Evolutionary conservation across 2,329 filamentous ascomycete species (phyloP), one percentile per base, ranked within the genome.

Genomic region (Alternaria incomplexa): DNA sequence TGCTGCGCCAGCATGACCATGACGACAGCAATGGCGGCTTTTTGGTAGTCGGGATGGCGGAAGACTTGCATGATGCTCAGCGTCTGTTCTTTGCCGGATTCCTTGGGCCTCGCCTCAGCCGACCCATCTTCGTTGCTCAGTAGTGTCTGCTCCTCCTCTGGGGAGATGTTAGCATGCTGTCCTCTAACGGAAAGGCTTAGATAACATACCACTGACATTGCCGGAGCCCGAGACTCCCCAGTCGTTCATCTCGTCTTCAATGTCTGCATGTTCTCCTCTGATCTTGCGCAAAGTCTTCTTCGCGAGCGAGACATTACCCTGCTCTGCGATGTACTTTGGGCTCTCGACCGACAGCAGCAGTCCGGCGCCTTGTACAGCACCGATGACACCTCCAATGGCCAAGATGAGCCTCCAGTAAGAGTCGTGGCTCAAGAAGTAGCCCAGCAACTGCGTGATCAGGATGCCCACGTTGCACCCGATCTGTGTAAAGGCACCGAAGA

Each of bases 381-480:
- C 93, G 32, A 97, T 85, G 6, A 87, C 77, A 22, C 90, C 89
- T 13, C 92, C 94, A 4, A 89, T 84, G 0, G 86, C 92, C 22
- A 99, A 83, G 52, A 98, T 94, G 79, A 92, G 86, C 61, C 96
- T 86, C 96, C 96, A 99, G 32, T 91, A 85, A 26, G 85, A 88
- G 6, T 88, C 93, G 72, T 90, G 86, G 81, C 93, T 97, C 60
- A 97, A 77, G 78, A 97, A 97, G 75, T 92, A 96, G 0, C 96
- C 96, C 36, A 98, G 82, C 0, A 90, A 85, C 80, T 98, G 96
- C 0, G 94, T 90, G 25, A 89, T 82, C 46, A 99, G 81, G 56
- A 99, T 97, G 59, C 96, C 96, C 23, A 94, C 83, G 74, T 98
- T 98, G 83, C 94, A 94, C 80, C 93, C 94, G 74, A 98, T 90